Evolutionary conservation across 2,329 filamentous ascomycete species (phyloP).

Genomic region (Hymenoscyphus occultus): DNA sequence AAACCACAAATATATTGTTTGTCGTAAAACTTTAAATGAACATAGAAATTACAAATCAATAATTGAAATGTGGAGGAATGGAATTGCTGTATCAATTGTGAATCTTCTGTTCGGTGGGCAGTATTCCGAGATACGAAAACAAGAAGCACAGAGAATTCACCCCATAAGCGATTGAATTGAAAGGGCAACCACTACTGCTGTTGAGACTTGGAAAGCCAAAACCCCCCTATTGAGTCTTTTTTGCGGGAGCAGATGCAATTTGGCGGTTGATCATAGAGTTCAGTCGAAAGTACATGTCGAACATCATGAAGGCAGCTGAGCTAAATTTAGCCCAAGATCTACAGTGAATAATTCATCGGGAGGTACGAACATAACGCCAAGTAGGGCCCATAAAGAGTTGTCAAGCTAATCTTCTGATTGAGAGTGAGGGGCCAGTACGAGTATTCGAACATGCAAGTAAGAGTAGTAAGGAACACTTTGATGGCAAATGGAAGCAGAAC

Average conservation of each 20-base stretch:
- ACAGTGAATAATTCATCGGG: constrained; percentile 3
- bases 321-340: neutral
- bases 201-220: neutral
- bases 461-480: constrained; percentile 59
- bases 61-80: too few relatives aligned
- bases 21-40: too few relatives aligned
- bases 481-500: constrained; percentile 58
- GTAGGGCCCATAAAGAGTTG: constrained; percentile 55
- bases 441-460: constrained; percentile 61
- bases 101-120: too few relatives aligned
- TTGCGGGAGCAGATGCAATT: neutral
- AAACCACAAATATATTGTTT: too few relatives aligned
- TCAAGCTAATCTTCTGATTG: constrained; percentile 48
- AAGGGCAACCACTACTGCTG: too few relatives aligned
- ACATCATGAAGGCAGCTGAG: constrained; percentile 41
- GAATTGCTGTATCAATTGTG: too few relatives aligned
- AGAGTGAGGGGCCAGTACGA: constrained; percentile 50
- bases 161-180: too few relatives aligned
- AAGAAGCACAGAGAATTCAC: too few relatives aligned
- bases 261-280: constrained; percentile 20
- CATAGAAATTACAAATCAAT: too few relatives aligned
- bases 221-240: neutral
- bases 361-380: constrained; percentile 49
- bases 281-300: constrained; percentile 42
- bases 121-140: too few relatives aligned